These are phyloP conservation scores for Penicillium subrubescens DNA, from an alignment of 495 filamentous ascomycete species.

Conservation along the genomic window DNA sequence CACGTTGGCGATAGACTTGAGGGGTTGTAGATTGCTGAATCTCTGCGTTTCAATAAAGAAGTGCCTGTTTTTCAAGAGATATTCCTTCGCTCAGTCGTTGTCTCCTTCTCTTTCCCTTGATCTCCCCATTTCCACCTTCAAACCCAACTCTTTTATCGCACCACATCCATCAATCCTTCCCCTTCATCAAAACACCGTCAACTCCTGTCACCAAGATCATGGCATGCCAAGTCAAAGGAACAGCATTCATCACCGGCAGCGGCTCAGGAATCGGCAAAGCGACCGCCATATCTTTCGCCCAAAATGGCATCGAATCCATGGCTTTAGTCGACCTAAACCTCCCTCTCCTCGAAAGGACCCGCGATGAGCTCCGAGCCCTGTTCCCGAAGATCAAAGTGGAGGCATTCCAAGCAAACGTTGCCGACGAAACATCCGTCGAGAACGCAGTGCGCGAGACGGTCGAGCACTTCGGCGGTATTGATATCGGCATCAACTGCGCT, in stretches of 20 bases:
- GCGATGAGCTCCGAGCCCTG: slow-evolving; percentile 10
- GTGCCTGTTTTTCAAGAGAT: neutral
- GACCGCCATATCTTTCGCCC: slow-evolving; percentile 25
- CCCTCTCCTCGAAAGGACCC: slow-evolving; percentile 14
- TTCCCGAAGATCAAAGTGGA: slow-evolving; percentile 17
- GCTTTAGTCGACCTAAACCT: slow-evolving; percentile 29
- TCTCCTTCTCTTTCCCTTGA: neutral
- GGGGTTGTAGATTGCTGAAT: neutral
- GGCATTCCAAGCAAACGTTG: slow-evolving; percentile 23
- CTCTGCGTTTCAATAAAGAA: neutral
- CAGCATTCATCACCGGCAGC: slow-evolving; percentile 29
- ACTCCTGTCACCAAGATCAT: neutral
- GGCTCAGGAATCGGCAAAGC: slow-evolving; percentile 31
- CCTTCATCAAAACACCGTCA: neutral
- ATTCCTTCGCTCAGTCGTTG: neutral
- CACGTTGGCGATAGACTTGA: neutral
- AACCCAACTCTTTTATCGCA: neutral
- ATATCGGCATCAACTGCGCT: slow-evolving; percentile 55
- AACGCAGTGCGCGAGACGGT: slow-evolving; percentile 19
- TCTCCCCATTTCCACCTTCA: neutral
- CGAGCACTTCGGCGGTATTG: slow-evolving; percentile 45
- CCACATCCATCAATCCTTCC: neutral
- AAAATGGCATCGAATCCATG: slow-evolving; percentile 25
- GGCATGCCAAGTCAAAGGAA: slow-evolving; percentile 24
- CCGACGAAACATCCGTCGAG: slow-evolving; percentile 24